Percentiles rank a stretch among this genome's conserved stretches.
Conservation (phyloP, 1,284 basidiomycete genomes). For the Puccinia hordei region DNA sequence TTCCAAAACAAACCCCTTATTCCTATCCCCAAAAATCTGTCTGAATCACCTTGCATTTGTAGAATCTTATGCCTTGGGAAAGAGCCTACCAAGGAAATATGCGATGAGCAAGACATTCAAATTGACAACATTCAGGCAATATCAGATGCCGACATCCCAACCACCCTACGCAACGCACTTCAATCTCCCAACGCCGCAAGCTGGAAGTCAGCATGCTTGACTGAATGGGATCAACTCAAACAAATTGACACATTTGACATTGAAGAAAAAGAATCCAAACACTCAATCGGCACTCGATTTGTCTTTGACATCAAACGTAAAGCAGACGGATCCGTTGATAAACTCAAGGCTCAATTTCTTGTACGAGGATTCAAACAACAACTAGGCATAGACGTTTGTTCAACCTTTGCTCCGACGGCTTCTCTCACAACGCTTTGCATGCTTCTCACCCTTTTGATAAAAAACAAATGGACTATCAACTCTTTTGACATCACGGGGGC, state of each 20-base stretch:
- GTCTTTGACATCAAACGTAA: conserved; percentile 18
- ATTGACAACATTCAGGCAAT: background rate
- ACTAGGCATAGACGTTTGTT: background rate
- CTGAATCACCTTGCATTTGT: background rate
- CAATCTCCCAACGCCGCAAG: background rate
- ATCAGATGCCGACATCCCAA: background rate
- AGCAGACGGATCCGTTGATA: background rate
- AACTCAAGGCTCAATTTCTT: background rate
- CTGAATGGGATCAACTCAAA: background rate
- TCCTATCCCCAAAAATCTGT: background rate
- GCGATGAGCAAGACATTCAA: background rate
- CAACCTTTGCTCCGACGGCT: conserved; percentile 3
- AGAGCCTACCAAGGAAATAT: background rate
- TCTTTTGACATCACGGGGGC: conserved; percentile 17
- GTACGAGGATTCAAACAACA: background rate
- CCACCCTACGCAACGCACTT: background rate
- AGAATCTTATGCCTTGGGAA: background rate
- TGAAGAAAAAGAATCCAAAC: background rate
- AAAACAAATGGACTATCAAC: background rate
- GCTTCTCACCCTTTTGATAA: background rate
- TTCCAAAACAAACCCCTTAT: background rate
- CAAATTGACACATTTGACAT: background rate
- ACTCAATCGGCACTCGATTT: background rate
- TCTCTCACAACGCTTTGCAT: background rate
- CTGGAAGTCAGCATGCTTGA: background rate